Evolutionary conservation across 2,329 filamentous ascomycete genomes (phyloP), one percentile per base, ranked within the genome.

Genomic region (Zasmidium angulare): DNA sequence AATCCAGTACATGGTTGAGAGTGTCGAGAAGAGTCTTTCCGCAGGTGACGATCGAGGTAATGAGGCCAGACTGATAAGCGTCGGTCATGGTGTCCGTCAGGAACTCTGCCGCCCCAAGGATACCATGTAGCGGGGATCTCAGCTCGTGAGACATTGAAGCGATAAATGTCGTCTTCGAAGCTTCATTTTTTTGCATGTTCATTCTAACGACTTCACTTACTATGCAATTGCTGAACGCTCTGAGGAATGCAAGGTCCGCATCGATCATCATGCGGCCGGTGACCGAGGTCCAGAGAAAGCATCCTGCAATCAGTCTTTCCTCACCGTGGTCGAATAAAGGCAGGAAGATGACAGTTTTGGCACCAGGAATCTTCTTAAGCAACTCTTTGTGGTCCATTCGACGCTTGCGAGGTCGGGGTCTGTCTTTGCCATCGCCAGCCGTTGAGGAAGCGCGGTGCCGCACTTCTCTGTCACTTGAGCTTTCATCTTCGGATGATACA

Each of bases 141-240:
- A 84, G 71, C 61, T 84, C 82, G 63, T 84, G 82, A 24, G 76
- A 80, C 23, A 84, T 80, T 0, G 77, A 79, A 0, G 78, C 78
- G 17, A 84, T 77, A 47, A 84, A 81, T 12, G 82, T 80, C 0
- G 77, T 77, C 59, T 84, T 84, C 10, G 79, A 76, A 53, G 77
- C 76, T 47, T 82, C 79, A 10, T 75, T 72, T 9, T 70, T 69
- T 21, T 75, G 64, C 20, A 74, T 74, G 26, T 73, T 72, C 23
- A 78, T 67, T 1, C 76, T 66, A 6, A 72, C 68, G 6, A 77
- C 67, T 57, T 78, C 74, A 21, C 68, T 71, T 68, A 75, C 76
- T 43, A 77, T 71, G 53, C 69, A 76, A 46, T 75, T 75, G 10
- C 73, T 72, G 61, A 79, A 78, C 2, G 73, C 73, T 43, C 66